A percentile compares a stretch with the other conserved stretches of the same genome.
Conservation (phyloP, 1,284 basidiomycete genomes). For the Pascua sp. region DNA sequence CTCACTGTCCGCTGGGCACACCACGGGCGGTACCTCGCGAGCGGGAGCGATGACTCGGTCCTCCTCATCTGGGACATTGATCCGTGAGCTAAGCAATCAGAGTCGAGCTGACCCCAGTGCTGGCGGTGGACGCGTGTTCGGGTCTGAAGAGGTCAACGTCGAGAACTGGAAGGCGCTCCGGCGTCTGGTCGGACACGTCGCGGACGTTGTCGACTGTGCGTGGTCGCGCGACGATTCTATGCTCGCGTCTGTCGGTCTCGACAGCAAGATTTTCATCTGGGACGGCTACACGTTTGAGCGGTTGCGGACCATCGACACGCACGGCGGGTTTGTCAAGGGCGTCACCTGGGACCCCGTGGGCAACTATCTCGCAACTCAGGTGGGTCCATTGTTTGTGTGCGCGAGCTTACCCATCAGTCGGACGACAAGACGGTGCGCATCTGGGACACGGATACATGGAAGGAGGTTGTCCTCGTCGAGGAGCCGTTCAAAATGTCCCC, state of each 20-base stretch:
- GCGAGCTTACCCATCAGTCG: slow-evolving; percentile 56
- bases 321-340: slow-evolving; percentile 96
- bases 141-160: slow-evolving; percentile 88
- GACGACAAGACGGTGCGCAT: slow-evolving; percentile 95
- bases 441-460: slow-evolving; percentile 93
- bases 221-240: slow-evolving; percentile 91
- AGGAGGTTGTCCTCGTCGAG: slow-evolving; percentile 72
- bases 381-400: slow-evolving; percentile 17
- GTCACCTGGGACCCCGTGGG: slow-evolving; percentile 98
- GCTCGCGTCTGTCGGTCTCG: slow-evolving; percentile 89
- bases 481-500: slow-evolving; percentile 93
- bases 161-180: slow-evolving; percentile 95
- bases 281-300: slow-evolving; percentile 80
- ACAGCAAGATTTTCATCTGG: slow-evolving; percentile 89
- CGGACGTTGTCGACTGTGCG: slow-evolving; percentile 94
- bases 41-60: slow-evolving; percentile 92
- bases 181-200: slow-evolving; percentile 86
- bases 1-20: slow-evolving; percentile 94
- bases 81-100: slow-evolving; percentile 60
- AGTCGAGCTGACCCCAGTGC: slow-evolving; percentile 52
- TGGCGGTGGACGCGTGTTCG: slow-evolving; percentile 81
- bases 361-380: slow-evolving; percentile 84
- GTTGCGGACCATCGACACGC: slow-evolving; percentile 75
- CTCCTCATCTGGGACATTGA: slow-evolving; percentile 97
- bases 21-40: slow-evolving; percentile 88